Percentiles rank a stretch among this genome's conserved stretches.
Evolutionary conservation across 345 rosid species (phyloP).

Genomic region (Aegle marmelos): DNA sequence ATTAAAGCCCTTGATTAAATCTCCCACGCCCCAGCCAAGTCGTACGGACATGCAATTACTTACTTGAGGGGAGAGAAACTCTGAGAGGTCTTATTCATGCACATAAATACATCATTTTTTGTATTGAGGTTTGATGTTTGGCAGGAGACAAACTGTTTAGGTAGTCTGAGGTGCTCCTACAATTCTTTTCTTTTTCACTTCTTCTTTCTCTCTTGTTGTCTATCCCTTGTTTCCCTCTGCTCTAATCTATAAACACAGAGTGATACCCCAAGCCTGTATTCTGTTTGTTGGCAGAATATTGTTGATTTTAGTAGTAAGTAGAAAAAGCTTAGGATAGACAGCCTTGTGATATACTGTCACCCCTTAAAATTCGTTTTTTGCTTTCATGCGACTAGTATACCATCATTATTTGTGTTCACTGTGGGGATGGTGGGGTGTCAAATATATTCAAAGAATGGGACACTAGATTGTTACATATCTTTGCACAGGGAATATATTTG

Average conservation of each 20-base stretch:
- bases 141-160: conserved; percentile 37
- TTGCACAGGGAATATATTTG: neutral
- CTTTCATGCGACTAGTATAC: neutral
- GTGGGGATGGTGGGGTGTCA: neutral
- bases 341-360: neutral
- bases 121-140: conserved; percentile 39
- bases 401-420: neutral
- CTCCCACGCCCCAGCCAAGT: conserved; percentile 55
- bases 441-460: neutral
- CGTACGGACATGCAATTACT: conserved; percentile 48
- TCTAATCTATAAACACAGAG: neutral
- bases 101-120: conserved; percentile 72
- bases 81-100: conserved; percentile 36
- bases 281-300: neutral
- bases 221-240: neutral
- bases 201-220: neutral
- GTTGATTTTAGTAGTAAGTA: neutral
- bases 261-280: neutral
- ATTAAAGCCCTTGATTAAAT: conserved; percentile 67
- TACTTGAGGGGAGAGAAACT: conserved; percentile 24
- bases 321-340: neutral
- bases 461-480: neutral
- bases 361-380: neutral
- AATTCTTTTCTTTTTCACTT: neutral
- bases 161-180: conserved; percentile 41